A percentile compares a stretch with the other conserved stretches of the same genome.
phyloP scores from a whole-genome alignment of 768 basidiomycete genomes.

The Xanthoconium stramineum region DNA sequence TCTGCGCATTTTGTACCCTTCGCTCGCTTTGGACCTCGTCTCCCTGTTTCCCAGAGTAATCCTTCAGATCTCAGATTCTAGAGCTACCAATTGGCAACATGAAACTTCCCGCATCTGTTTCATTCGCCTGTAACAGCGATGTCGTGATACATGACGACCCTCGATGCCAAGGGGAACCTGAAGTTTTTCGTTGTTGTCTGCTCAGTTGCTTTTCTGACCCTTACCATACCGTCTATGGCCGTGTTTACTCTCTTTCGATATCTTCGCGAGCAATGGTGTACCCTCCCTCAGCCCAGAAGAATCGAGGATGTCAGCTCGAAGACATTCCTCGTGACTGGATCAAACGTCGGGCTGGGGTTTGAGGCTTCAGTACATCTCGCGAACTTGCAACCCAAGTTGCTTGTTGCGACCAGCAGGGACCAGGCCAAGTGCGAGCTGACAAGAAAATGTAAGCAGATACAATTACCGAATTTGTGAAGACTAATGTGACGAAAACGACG shows the following conservation, averaged over 20 bases:
- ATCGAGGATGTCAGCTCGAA: constrained; percentile 40
- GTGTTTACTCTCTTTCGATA: constrained; percentile 12
- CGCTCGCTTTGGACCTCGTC: too few species aligned
- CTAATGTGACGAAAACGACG: neutral
- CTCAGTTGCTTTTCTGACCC: too few species aligned
- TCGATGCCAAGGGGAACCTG: too few species aligned
- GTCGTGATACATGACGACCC: too few species aligned
- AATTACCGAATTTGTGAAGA: neutral
- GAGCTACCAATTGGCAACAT: too few species aligned
- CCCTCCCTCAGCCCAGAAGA: constrained; percentile 12
- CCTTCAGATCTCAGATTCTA: too few species aligned
- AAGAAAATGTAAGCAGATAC: constrained; percentile 12
- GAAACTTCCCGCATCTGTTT: too few species aligned
- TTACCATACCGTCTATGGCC: constrained; percentile 8
- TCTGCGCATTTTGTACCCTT: too few species aligned
- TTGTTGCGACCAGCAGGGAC: constrained; percentile 36
- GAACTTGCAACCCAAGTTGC: constrained; percentile 27
- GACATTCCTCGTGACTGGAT: constrained; percentile 48
- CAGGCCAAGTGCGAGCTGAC: constrained; percentile 24
- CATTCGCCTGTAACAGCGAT: too few species aligned
- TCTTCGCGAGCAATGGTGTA: constrained; percentile 23
- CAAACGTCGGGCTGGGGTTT: constrained; percentile 42
- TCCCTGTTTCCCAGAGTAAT: too few species aligned
- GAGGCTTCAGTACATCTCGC: constrained; percentile 33
- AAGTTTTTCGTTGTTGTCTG: neutral